phyloP scores from a whole-genome alignment of 2,329 filamentous ascomycete genomes.

The Leptographium radiaticola region DNA sequence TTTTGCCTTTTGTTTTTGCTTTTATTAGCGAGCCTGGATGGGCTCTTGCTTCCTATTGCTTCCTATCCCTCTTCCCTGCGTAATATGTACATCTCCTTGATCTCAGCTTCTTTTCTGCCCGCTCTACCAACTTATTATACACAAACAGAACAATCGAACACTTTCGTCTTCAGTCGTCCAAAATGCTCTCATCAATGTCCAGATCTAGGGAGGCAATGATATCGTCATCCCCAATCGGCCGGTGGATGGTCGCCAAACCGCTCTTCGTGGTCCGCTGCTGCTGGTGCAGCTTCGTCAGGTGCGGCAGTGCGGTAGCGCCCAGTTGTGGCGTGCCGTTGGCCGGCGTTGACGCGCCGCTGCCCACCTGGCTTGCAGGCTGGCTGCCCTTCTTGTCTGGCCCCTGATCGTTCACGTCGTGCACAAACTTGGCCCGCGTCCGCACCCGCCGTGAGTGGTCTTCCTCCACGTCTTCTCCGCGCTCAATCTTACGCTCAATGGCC shows the following conservation, averaged over 20 bases:
- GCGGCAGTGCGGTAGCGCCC: constrained; percentile 30
- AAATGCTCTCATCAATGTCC: constrained; percentile 80
- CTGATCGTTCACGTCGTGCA: constrained; percentile 46
- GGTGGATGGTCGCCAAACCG: constrained; percentile 56
- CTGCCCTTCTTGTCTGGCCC: constrained; percentile 35
- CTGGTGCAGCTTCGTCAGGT: constrained; percentile 37
- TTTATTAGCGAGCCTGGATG: not conserved
- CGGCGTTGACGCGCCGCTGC: constrained; percentile 36
- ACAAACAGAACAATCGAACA: not conserved
- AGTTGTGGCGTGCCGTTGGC: constrained; percentile 35
- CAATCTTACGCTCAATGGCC: constrained; percentile 46
- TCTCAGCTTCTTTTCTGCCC: not conserved
- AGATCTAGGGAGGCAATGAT: constrained; percentile 81
- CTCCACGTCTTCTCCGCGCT: constrained; percentile 47
- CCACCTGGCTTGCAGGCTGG: constrained; percentile 21
- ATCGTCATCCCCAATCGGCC: constrained; percentile 79
- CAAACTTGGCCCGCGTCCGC: constrained; percentile 54
- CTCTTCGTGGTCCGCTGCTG: constrained; percentile 38
- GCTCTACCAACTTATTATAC: not conserved
- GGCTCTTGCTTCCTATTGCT: too few relatives aligned
- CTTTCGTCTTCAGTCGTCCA: constrained; percentile 3
- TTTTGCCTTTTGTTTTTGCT: not conserved
- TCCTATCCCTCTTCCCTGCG: too few relatives aligned
- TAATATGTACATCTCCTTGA: too few relatives aligned
- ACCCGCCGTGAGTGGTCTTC: constrained; percentile 49